Conservation (phyloP, 305 asterid genomes). For the Fraxinus angustifolia region DNA sequence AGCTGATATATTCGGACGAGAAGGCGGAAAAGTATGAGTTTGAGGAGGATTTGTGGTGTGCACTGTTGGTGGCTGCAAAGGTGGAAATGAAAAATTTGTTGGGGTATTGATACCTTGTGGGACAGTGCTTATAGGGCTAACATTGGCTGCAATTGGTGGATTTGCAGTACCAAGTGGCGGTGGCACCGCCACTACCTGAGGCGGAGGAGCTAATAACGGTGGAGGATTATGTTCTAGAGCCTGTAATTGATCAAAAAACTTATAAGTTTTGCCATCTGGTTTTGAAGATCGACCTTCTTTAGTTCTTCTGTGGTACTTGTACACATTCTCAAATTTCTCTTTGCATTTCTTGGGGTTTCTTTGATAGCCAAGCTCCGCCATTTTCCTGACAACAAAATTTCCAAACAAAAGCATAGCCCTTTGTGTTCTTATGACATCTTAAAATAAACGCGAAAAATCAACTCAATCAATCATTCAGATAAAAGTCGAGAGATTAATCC, state of each 20-base stretch:
- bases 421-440: not conserved
- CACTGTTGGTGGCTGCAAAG: conserved; percentile 23
- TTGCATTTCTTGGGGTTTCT: conserved; percentile 85
- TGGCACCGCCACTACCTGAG: conserved; percentile 18
- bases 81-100: conserved; percentile 14
- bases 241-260: conserved; percentile 78
- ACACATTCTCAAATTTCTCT: conserved; percentile 91
- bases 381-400: conserved; percentile 48
- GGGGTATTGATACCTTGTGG: conserved; percentile 20
- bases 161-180: conserved; percentile 9
- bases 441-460: conserved; percentile 27
- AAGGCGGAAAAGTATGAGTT: not conserved
- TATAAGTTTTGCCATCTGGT: conserved; percentile 72
- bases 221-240: conserved; percentile 61
- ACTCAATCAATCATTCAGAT: not conserved
- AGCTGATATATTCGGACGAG: conserved; percentile 22
- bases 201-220: conserved; percentile 27
- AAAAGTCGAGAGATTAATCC: not conserved
- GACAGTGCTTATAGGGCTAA: conserved; percentile 38
- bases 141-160: conserved; percentile 18
- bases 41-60: conserved; percentile 27
- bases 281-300: conserved; percentile 81
- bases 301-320: conserved; percentile 84
- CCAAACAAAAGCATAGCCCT: not conserved
- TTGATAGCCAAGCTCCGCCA: conserved; percentile 84